phyloP scores from a whole-genome alignment of 2,329 filamentous ascomycete genomes.

The Microdochium trichocladiopsis region DNA sequence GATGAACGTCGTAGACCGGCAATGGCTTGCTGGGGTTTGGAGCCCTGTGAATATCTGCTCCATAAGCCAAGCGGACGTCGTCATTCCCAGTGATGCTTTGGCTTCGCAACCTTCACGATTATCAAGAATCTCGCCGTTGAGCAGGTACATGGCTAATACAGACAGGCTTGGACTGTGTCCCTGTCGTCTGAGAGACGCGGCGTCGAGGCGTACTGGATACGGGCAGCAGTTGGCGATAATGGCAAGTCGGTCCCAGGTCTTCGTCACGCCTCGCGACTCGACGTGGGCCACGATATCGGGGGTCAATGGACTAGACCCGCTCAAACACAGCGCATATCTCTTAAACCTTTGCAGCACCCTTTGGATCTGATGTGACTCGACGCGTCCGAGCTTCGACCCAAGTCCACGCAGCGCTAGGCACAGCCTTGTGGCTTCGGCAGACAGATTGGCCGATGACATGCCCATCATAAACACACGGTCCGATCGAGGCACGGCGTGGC shows the following conservation, averaged over 20 bases:
- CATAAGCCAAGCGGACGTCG: background rate
- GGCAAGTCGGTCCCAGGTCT: conserved; percentile 18
- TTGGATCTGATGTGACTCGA: conserved; percentile 3
- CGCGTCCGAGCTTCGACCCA: background rate
- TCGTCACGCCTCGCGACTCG: conserved; percentile 7
- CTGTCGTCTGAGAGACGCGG: conserved; percentile 5
- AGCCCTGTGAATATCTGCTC: background rate
- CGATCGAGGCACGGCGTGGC: too few relatives aligned
- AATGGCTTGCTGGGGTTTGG: background rate
- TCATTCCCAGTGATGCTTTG: background rate
- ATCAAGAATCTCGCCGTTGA: conserved; percentile 22
- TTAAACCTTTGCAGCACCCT: conserved; percentile 14
- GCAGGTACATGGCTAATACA: conserved; percentile 17
- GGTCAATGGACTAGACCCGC: conserved; percentile 14
- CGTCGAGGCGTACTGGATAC: conserved; percentile 17
- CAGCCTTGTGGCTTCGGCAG: conserved; percentile 12
- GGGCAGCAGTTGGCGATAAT: conserved; percentile 25
- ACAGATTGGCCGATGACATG: conserved; percentile 12
- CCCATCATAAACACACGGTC: too few relatives aligned
- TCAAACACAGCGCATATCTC: conserved; percentile 15
- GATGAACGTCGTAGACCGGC: background rate
- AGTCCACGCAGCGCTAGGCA: conserved; percentile 11
- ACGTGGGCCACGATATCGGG: conserved; percentile 16
- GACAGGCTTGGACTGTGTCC: conserved; percentile 15
- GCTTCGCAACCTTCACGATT: background rate